These are phyloP conservation scores for Candida pseudofarinosa DNA, from an alignment of 805 yeast species.

Conservation along the genomic window DNA sequence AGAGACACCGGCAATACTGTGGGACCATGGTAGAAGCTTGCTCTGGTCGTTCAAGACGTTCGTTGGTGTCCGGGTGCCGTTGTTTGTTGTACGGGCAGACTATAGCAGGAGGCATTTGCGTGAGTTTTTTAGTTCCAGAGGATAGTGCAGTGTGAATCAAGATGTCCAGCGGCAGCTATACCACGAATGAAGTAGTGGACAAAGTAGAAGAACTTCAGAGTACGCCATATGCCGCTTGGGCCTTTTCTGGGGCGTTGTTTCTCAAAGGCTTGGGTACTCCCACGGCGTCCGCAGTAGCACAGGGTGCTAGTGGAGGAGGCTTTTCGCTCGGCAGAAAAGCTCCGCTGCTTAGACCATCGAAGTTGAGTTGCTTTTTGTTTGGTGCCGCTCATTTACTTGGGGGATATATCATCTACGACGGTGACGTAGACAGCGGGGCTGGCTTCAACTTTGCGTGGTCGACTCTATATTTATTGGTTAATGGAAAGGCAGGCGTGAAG, in stretches of 20 bases:
- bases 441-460: conserved; percentile 85
- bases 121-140: no score
- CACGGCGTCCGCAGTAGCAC: conserved; percentile 10
- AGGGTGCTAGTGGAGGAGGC: conserved; percentile 15
- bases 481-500: conserved; percentile 55
- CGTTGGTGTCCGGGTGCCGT: no score
- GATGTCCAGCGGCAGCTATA: background rate
- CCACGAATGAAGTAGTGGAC: background rate
- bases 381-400: conserved; percentile 64
- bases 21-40: no score
- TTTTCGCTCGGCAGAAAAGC: conserved; percentile 10
- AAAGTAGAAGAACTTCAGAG: conserved; percentile 6
- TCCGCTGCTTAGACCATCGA: conserved; percentile 30
- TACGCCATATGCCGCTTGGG: conserved; percentile 22
- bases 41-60: no score
- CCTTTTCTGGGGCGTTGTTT: conserved; percentile 12
- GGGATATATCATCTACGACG: conserved; percentile 71
- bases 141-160: no score
- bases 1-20: no score
- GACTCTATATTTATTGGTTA: conserved; percentile 64
- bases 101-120: no score
- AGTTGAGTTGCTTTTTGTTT: conserved; percentile 47
- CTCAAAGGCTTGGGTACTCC: conserved; percentile 11
- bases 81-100: no score
- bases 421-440: conserved; percentile 72